Evolutionary conservation across 371 early-diverging fungal genomes (phyloP), one percentile per base, ranked within the genome.

Genomic region (Mortierella sp.): DNA sequence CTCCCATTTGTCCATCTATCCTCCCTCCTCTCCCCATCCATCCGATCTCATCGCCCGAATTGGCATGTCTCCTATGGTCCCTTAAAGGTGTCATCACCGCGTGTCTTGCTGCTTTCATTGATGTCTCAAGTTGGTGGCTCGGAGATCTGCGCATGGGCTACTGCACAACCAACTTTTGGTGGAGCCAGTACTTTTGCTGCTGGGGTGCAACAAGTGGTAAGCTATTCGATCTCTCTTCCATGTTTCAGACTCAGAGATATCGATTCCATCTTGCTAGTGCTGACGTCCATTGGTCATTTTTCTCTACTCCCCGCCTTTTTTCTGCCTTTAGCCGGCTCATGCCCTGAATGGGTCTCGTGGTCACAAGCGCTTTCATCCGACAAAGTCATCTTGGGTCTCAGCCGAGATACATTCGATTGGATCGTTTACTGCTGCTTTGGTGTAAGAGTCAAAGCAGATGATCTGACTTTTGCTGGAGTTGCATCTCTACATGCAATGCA

Each of bases 171-270:
- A 94, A 91, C 57, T 97, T 96, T 91, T 93, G 95, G 80, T 89
- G 96, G 77, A 97, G 95, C 88, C 93, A 94, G 69, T 91, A 95
- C 79, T 98, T 97, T 88, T 98, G 99, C 88, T 98, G 99, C 87
- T 96, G 95, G 97, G 93, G 85, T 31, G 82, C 79, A 70, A 81
- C 82, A 75, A 87, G 89, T 89, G 85, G 80, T 82, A 76, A 81
- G 81, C 21, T 40, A 53, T 34, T 11, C 28, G 14, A 24, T 21
- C 43, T 54, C 24, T 55, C 10, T 9, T 54, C 26, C 57, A 10
- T 57, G 11, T 69, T 70, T n/a, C 31, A 57, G 26, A 70, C 31
- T 46, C 43, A 34, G 28, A 50, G 19, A 40, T 26, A 14, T n/a
- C 74, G 13, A 8, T 5, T 14, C 19, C 43, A n/a, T 48, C 34